These are phyloP conservation scores for Talaromyces proteolyticus DNA, from an alignment of 495 filamentous ascomycete species.

Conservation along the genomic window DNA sequence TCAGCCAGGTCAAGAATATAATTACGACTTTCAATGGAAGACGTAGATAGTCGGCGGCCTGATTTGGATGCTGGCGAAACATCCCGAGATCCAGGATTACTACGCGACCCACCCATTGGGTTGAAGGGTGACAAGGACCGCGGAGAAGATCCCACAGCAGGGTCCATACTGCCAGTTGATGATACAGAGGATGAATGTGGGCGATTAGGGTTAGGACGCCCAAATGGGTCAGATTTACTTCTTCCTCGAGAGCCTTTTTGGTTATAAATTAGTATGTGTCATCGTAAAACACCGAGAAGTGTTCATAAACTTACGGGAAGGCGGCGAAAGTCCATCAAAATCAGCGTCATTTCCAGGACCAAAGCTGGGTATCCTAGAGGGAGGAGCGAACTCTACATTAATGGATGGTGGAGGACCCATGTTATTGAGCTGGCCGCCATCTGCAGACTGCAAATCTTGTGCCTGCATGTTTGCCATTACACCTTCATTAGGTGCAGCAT, in stretches of 20 bases:
- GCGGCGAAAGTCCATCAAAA: slow-evolving; percentile 76
- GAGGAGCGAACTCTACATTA: slow-evolving; percentile 89
- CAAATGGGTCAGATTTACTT: slow-evolving; percentile 71
- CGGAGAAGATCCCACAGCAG: slow-evolving; percentile 38
- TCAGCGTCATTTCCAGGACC: slow-evolving; percentile 61
- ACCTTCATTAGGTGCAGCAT: slow-evolving; percentile 34
- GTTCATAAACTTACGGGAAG: slow-evolving; percentile 62
- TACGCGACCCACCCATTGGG: slow-evolving; percentile 23
- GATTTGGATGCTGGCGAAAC: slow-evolving; percentile 50
- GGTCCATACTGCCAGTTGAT: slow-evolving; percentile 38
- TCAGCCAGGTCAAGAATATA: slow-evolving; percentile 91
- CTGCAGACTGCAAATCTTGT: slow-evolving; percentile 31
- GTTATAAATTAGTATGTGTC: slow-evolving; percentile 10
- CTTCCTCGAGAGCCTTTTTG: slow-evolving; percentile 50
- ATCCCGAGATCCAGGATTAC: slow-evolving; percentile 44
- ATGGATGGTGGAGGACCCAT: slow-evolving; percentile 78
- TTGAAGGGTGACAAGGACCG: slow-evolving; percentile 68
- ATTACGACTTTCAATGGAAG: slow-evolving; percentile 77
- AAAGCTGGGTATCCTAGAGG: slow-evolving; percentile 66
- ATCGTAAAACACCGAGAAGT: slow-evolving; percentile 5
- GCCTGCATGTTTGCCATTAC: slow-evolving; percentile 16
- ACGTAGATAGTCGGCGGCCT: slow-evolving; percentile 78
- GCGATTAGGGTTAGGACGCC: slow-evolving; percentile 31
- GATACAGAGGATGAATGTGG: slow-evolving; percentile 34
- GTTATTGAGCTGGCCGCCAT: slow-evolving; percentile 64